Conservation (phyloP, 768 basidiomycete species). For the Xerocomus brunneocitrinus region DNA sequence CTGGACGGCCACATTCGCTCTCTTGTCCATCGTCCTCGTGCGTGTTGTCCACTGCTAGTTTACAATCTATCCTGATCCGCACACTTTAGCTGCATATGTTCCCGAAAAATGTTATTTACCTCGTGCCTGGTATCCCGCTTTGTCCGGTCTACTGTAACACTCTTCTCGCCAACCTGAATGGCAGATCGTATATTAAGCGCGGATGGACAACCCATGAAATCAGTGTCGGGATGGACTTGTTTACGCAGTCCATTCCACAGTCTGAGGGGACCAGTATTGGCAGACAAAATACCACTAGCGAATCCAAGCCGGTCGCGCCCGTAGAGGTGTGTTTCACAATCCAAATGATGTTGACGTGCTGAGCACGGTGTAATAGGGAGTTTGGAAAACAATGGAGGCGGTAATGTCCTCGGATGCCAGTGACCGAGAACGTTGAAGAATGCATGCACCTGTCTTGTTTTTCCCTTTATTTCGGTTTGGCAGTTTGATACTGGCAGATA, state of each 20-base stretch:
- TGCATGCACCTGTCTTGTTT: not conserved
- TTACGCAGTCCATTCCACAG: not conserved
- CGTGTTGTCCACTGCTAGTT: constrained; percentile 22
- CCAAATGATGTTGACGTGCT: not conserved
- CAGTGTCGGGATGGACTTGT: not conserved
- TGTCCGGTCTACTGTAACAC: constrained; percentile 3
- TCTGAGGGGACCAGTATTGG: not conserved
- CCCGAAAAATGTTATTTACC: not conserved
- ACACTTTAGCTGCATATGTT: not conserved
- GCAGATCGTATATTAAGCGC: not conserved
- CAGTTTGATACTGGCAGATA: not conserved
- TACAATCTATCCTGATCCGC: not conserved
- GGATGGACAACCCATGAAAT: not conserved
- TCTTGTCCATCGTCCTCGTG: constrained; percentile 42
- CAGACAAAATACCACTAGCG: not conserved
- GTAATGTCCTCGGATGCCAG: not conserved
- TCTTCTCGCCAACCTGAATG: constrained; percentile 3
- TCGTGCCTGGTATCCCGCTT: not conserved
- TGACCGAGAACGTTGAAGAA: not conserved
- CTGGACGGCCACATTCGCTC: constrained; percentile 46
- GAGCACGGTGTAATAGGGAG: not conserved
- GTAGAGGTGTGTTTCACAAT: not conserved
- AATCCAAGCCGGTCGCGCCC: not conserved
- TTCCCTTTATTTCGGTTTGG: not conserved
- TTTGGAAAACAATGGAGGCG: not conserved